Conservation (phyloP, 148 eudicot genomes). For the Dianthus caryophyllus region DNA sequence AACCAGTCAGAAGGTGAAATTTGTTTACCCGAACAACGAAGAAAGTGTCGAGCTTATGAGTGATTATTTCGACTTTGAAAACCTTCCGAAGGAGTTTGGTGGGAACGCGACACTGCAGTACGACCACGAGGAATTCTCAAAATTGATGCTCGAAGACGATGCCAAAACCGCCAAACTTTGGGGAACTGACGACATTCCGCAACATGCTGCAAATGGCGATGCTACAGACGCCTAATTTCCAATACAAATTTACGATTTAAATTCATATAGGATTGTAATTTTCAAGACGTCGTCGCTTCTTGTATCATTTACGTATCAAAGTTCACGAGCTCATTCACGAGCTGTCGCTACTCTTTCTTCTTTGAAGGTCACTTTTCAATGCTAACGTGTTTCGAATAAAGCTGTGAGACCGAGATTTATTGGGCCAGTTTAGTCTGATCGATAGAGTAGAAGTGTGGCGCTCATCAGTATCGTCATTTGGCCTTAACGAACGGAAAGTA, state of each 20-base stretch:
- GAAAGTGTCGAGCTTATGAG: conserved; percentile 75
- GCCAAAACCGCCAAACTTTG: conserved; percentile 57
- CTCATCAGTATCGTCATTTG: too few species aligned
- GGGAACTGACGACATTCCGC: conserved; percentile 40
- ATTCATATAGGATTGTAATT: conserved; percentile 1
- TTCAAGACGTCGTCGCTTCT: too few species aligned
- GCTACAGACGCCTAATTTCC: conserved; percentile 20
- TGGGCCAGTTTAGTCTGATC: too few species aligned
- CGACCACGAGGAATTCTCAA: conserved; percentile 77
- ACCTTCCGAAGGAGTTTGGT: conserved; percentile 84
- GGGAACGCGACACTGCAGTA: conserved; percentile 70
- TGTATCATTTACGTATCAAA: too few species aligned
- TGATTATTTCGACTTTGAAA: conserved; percentile 59
- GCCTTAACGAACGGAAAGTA: too few species aligned
- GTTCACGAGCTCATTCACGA: too few species aligned
- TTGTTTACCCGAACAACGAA: conserved; percentile 61
- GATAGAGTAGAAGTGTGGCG: too few species aligned
- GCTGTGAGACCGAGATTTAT: too few species aligned
- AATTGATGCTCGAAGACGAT: conserved; percentile 64
- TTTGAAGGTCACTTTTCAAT: too few species aligned
- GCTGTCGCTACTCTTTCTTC: too few species aligned
- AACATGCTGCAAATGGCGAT: conserved; percentile 20
- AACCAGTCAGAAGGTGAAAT: conserved; percentile 56
- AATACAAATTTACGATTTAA: conserved; percentile 12
- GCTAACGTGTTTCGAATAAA: too few species aligned